Evolutionary conservation across 169 alveolate species (phyloP).

Genomic region (Plasmodium coatneyi): DNA sequence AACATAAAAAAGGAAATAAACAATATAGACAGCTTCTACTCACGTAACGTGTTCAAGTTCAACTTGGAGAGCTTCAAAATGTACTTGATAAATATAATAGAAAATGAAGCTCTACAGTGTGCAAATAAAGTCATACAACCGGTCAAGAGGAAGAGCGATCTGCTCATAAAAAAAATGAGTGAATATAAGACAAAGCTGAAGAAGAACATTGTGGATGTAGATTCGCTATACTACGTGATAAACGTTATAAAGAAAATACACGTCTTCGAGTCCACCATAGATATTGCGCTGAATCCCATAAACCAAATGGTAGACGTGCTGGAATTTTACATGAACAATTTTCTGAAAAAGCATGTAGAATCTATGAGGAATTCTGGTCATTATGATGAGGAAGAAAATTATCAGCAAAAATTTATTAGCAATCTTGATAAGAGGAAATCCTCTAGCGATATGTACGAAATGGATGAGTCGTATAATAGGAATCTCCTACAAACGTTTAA

Average conservation of each 20-base stretch:
- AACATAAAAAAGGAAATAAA: constrained; percentile 66
- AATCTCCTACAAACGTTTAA: constrained; percentile 23
- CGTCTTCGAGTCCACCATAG: constrained; percentile 66
- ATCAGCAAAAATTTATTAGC: constrained; percentile 43
- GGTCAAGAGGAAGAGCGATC: constrained; percentile 56
- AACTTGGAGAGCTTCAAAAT: constrained; percentile 71
- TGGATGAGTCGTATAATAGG: constrained; percentile 46
- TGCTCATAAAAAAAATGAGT: constrained; percentile 60
- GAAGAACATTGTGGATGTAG: constrained; percentile 51
- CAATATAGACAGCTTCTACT: constrained; percentile 54
- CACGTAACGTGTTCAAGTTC: constrained; percentile 46
- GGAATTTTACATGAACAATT: constrained; percentile 69
- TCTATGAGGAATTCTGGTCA: constrained; percentile 20
- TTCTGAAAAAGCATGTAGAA: constrained; percentile 64
- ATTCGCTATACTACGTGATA: constrained; percentile 68
- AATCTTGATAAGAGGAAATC: constrained; percentile 45
- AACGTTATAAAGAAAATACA: constrained; percentile 66
- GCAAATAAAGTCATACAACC: constrained; percentile 67
- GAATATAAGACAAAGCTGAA: constrained; percentile 37
- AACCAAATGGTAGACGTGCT: constrained; percentile 42
- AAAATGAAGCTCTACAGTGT: constrained; percentile 70
- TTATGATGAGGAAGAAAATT: constrained; percentile 69
- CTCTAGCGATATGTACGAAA: constrained; percentile 18
- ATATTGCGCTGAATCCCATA: constrained; percentile 65
- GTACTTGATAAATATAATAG: constrained; percentile 50